Base-by-base conservation (phyloP, 768 basidiomycete species). In the Amylocystis lapponica region DNA sequence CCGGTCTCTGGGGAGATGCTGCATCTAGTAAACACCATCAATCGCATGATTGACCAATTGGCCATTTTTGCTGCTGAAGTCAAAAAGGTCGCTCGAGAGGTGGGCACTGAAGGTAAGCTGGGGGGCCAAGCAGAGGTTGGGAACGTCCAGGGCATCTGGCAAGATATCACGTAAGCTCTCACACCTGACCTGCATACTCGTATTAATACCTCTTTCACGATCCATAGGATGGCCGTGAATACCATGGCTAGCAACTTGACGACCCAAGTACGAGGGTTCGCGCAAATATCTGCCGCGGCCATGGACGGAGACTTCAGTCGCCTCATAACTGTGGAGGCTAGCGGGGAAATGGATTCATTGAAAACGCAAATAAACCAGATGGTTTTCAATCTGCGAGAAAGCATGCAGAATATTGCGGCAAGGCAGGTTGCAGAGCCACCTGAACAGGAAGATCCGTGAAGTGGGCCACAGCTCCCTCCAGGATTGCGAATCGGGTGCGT, bases 291-390 rank as follows among this genome's bases (percentile, higher is more conserved):
- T 1, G 95, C 94, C 0, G 95, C 96, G 0, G 96, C 96, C 13
- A 97, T 94, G 74, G 96, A 97, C 57, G 95, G 96, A 47, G 96
- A 98, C 66, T 97, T 97, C 66, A 95, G 92, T 19, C 81, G 93
- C 14, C 98, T 98, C 75, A 97, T 99, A 70, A 98, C 96, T 21
- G 96, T 99, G 57, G 95, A 98, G 57, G 96, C 96, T 2, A 85
- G 81, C 49, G 96, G 96, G 39, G 96, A 99, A 66, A 98, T 98
- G 96, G 94, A 98, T 66, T 93, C 90, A 36, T 76, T 99, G 69
- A 98, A 99, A 76, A 96, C 92, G 1, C 95, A 95, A 66, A 94
- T 95, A 70, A 94, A 94, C 56, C 89, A 96, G 66, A 99, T 98
- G 96, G 91, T 99, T 43, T 95, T 90, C 72, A 94, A 94, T 55